These are phyloP conservation scores for Candida krabiensis DNA, from an alignment of 805 yeast species.

Conservation along the genomic window DNA sequence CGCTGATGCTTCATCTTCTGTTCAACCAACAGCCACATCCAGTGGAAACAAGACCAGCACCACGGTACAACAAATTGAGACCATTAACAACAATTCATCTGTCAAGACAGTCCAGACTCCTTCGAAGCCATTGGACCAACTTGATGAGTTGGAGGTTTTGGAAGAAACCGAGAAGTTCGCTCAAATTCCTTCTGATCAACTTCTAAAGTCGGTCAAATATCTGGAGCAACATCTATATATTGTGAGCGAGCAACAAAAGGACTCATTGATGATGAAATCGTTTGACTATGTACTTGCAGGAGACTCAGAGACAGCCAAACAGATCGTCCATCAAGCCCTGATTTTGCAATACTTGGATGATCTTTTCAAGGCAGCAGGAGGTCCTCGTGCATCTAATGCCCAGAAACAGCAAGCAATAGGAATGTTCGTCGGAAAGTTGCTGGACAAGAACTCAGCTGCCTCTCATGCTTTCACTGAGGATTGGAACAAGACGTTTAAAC, in stretches of 20 bases:
- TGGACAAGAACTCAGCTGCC: constrained; percentile 58
- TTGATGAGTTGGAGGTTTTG: constrained; percentile 54
- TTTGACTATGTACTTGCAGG: constrained; percentile 78
- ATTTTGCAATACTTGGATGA: constrained; percentile 62
- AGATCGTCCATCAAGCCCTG: constrained; percentile 77
- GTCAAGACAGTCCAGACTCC: constrained; percentile 20
- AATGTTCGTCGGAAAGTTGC: constrained; percentile 65
- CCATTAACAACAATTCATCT: constrained; percentile 29
- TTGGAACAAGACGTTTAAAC: constrained; percentile 69
- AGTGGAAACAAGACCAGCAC: constrained; percentile 18
- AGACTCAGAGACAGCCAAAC: constrained; percentile 52
- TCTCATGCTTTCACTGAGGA: constrained; percentile 68
- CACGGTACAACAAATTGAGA: constrained; percentile 28
- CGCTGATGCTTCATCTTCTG: too few relatives aligned
- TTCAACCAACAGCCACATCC: constrained; percentile 3
- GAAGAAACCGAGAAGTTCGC: constrained; percentile 70
- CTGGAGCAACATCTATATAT: constrained; percentile 63
- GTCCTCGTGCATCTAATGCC: constrained; percentile 13
- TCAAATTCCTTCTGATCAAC: constrained; percentile 48
- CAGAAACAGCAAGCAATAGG: constrained; percentile 46
- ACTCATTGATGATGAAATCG: constrained; percentile 88
- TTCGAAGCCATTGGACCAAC: constrained; percentile 33
- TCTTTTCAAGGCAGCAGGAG: constrained; percentile 29
- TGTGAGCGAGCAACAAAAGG: constrained; percentile 81
- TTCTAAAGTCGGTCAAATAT: constrained; percentile 50